Evolutionary conservation across 202 grass and related monocot genomes (phyloP).

Genomic region (Panicum hallii): DNA sequence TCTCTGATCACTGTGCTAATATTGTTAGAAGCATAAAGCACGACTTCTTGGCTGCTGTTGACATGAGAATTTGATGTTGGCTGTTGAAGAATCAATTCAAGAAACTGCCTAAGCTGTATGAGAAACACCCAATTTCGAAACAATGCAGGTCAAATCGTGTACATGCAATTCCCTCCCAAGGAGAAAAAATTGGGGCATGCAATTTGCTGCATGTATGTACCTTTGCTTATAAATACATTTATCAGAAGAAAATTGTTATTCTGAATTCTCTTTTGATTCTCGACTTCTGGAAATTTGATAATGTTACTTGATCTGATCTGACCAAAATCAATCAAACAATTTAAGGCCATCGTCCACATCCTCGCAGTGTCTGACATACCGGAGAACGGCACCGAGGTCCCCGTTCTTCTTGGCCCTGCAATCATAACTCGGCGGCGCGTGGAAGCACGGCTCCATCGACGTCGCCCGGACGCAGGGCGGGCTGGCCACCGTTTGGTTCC

Average conservation of each 20-base stretch:
- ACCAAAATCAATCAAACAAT: slow-evolving; percentile 52
- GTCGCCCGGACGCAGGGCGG: slow-evolving; percentile 46
- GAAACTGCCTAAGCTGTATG: neutral
- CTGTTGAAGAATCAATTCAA: slow-evolving; percentile 2
- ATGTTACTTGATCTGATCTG: neutral
- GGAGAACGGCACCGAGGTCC: slow-evolving; percentile 47
- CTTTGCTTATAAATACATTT: neutral
- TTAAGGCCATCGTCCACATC: slow-evolving; percentile 56
- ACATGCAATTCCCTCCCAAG: no score
- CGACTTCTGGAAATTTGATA: neutral
- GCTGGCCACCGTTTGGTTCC: slow-evolving; percentile 39
- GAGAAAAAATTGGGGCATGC: neutral
- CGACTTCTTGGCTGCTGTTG: neutral
- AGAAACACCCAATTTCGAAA: neutral
- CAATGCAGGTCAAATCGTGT: neutral
- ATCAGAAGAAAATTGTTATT: neutral
- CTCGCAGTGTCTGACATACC: slow-evolving; percentile 63
- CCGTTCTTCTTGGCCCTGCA: slow-evolving; percentile 57
- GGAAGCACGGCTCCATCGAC: slow-evolving; percentile 82
- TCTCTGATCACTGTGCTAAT: neutral
- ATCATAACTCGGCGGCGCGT: slow-evolving; percentile 56
- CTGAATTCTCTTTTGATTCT: neutral
- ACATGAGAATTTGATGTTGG: neutral
- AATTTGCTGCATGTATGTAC: neutral
- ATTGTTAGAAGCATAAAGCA: neutral